Evolutionary conservation across 176 grass and related monocot species (phyloP).

Genomic region (bread wheat (Triticum aestivum)): IWGSC_CS_RefSeq_v2.1 NC_057812.1:36564286-36564785

Average conservation of each 20-base stretch:
- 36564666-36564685: no score
- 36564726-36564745: no score
- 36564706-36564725: no score
- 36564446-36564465: not conserved
- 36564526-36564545: no score
- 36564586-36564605: not conserved
- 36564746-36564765: no score
- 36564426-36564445: not conserved
- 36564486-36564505: not conserved
- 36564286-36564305: no score
- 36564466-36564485: not conserved
- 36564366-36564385: not conserved
- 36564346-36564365: not conserved
- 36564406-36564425: not conserved
- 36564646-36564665: no score
- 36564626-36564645: not conserved
- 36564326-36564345: slow-evolving; percentile 25
- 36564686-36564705: no score
- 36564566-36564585: not conserved
- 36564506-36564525: not conserved
- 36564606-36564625: not conserved
- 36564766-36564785: no score
- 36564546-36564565: no score
- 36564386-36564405: slow-evolving; percentile 12
- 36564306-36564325: not conserved